Evolutionary conservation across 306 rosid genomes (phyloP).

Genomic region (Spatholobus suberectus): DNA sequence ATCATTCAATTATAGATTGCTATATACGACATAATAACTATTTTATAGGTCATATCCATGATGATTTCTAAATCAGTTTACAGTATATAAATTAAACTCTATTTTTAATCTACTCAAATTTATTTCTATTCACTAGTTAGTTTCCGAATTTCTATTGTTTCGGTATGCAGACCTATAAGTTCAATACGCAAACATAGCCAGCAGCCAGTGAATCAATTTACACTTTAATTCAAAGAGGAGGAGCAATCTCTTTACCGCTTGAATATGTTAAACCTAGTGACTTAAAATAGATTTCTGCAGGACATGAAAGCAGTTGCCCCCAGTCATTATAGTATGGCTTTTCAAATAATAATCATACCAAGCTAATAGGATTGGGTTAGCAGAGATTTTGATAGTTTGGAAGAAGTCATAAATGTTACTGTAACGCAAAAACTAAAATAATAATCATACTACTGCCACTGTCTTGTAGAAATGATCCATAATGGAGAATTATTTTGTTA

Average conservation of each 20-base stretch:
- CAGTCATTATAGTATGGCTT: neutral
- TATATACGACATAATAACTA: too few species aligned
- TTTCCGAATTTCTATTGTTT: neutral
- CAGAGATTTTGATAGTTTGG: neutral
- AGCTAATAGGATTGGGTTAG: neutral
- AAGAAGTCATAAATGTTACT: neutral
- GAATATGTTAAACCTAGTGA: neutral
- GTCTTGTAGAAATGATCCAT: constrained; percentile 13
- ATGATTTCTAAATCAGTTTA: too few species aligned
- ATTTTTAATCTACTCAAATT: too few species aligned
- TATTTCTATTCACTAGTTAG: neutral
- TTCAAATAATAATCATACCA: neutral
- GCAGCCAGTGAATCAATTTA: neutral
- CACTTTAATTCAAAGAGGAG: neutral
- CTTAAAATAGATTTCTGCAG: neutral
- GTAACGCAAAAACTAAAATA: neutral
- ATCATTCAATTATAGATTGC: too few species aligned
- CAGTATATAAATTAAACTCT: too few species aligned
- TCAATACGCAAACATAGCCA: neutral
- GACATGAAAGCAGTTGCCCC: neutral
- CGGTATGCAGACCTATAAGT: neutral
- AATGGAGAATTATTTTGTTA: neutral
- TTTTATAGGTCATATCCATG: too few species aligned
- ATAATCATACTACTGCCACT: neutral
- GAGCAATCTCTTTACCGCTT: neutral